A percentile compares a stretch with the other conserved stretches of the same genome.
phyloP scores from a whole-genome alignment of 192 early-diverging fungal species.

The Rhizoclosmatium globosum region DNA sequence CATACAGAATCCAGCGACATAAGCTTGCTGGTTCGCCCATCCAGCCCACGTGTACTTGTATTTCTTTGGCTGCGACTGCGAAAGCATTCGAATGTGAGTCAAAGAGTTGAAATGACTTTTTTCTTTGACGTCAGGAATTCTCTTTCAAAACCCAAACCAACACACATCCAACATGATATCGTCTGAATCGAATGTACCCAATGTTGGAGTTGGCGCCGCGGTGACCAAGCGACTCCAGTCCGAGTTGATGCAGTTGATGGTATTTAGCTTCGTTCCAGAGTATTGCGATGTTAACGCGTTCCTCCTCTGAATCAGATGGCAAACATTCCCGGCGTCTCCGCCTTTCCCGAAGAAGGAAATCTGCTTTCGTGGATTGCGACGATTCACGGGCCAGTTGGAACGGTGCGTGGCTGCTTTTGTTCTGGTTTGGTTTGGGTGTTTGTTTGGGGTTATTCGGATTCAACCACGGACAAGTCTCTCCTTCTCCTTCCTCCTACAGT shows the following conservation, averaged over 20 bases:
- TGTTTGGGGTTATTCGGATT: no score
- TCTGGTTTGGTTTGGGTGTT: no score
- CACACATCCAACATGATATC: conserved; percentile 13
- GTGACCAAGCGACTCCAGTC: conserved; percentile 45
- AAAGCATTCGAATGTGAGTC: background rate
- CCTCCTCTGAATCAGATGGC: conserved; percentile 54
- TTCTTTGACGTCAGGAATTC: background rate
- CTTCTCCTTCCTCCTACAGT: no score
- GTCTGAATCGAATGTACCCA: background rate
- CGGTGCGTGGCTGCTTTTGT: conserved; percentile 20
- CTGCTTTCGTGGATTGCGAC: conserved; percentile 61
- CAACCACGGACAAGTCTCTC: no score
- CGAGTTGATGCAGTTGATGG: conserved; percentile 47
- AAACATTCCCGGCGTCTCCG: conserved; percentile 66
- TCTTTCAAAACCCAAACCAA: background rate
- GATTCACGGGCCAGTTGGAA: conserved; percentile 54
- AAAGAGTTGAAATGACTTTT: background rate
- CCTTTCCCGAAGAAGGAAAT: conserved; percentile 72
- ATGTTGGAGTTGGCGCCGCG: background rate
- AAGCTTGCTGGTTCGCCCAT: conserved; percentile 39
- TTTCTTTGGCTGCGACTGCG: background rate
- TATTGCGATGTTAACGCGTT: no score
- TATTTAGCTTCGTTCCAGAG: background rate
- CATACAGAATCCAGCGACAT: conserved; percentile 43
- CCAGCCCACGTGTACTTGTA: conserved; percentile 40